phyloP scores from a whole-genome alignment of 345 rosid genomes.

The Lagerstroemia speciosa region DNA sequence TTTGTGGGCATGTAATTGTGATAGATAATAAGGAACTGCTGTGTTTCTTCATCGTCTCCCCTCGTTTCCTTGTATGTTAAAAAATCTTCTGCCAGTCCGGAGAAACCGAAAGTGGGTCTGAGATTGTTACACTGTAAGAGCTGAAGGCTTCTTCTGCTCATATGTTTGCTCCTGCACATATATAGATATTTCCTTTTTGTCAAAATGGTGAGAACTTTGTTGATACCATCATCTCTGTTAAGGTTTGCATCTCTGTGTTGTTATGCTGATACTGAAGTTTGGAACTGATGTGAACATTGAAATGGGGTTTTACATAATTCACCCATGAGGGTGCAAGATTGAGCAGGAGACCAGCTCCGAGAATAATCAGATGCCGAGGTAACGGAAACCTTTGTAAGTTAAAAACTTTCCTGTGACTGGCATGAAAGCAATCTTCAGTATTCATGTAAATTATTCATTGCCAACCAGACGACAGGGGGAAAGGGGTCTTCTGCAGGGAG shows the following conservation, averaged over 20 bases:
- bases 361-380: too few species aligned
- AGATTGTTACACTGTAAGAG: not conserved
- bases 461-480: not conserved
- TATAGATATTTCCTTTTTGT: not conserved
- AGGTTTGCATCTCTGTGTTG: not conserved
- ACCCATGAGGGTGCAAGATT: too few species aligned
- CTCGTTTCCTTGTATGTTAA: not conserved
- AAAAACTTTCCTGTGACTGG: too few species aligned
- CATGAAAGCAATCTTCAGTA: not conserved
- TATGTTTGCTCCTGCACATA: not conserved
- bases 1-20: constrained; percentile 41
- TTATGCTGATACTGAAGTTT: too few species aligned
- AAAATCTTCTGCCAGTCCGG: not conserved
- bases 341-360: too few species aligned
- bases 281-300: too few species aligned
- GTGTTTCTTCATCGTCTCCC: not conserved
- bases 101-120: not conserved
- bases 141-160: constrained; percentile 1
- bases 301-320: not conserved
- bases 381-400: too few species aligned
- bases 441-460: not conserved
- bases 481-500: not conserved
- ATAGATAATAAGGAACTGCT: constrained; percentile 49
- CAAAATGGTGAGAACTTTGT: not conserved
- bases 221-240: not conserved